Conservation (phyloP, 78 protist species). For the Dictyostelium purpureum region DNA sequence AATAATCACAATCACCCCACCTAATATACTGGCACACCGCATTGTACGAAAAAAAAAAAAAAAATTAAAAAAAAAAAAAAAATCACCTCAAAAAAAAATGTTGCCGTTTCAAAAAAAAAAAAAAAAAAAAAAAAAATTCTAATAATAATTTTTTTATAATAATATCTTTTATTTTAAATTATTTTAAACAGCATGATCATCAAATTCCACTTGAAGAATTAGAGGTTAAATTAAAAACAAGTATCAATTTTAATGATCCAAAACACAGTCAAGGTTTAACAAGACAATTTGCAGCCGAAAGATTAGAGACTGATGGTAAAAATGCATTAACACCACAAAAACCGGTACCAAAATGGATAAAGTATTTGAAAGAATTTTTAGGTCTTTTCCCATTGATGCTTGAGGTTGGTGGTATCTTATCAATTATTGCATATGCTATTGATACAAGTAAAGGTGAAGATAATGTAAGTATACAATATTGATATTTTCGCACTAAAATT, state of each 20-base stretch:
- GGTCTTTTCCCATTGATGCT: constrained; percentile 64
- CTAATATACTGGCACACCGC: too few relatives aligned
- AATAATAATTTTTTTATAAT: neutral
- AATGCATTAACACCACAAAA: constrained; percentile 72
- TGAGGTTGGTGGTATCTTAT: constrained; percentile 71
- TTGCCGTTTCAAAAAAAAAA: neutral
- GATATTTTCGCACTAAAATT: neutral
- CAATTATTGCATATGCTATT: constrained; percentile 62
- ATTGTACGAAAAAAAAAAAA: too few relatives aligned
- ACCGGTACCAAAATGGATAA: constrained; percentile 58
- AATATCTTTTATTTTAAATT: neutral
- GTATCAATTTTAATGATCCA: constrained; percentile 35
- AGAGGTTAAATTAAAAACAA: constrained; percentile 1
- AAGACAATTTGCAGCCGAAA: constrained; percentile 23
- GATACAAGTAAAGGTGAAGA: constrained; percentile 58
- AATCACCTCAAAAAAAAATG: neutral
- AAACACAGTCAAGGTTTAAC: constrained; percentile 49
- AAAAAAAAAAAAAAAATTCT: too few relatives aligned
- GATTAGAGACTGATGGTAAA: constrained; percentile 43
- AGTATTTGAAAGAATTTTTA: constrained; percentile 50
- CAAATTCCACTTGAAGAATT: constrained; percentile 43
- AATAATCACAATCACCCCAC: too few relatives aligned
- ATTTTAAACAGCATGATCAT: constrained; percentile 23
- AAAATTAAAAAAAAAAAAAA: too few relatives aligned
- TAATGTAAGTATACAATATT: constrained; percentile 28